Evolutionary conservation across 2,329 filamentous ascomycete species (phyloP).

Genomic region (Arthrobotrys sinensis): DNA sequence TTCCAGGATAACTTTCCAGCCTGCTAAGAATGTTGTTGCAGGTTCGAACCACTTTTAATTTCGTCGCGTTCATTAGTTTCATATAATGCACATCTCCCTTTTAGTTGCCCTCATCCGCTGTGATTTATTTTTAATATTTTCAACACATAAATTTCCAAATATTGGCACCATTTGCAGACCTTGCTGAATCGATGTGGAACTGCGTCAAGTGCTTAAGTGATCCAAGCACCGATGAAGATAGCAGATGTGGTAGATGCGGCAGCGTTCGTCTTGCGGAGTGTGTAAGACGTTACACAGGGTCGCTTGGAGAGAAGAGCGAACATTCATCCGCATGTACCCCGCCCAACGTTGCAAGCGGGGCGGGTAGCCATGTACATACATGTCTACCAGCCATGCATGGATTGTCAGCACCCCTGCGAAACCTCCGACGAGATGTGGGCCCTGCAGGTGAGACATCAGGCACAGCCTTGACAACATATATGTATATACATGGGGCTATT

Average conservation of each 20-base stretch:
- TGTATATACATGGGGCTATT: too few relatives aligned
- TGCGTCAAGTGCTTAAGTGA: not conserved
- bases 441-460: too few relatives aligned
- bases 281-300: slow-evolving; percentile 6
- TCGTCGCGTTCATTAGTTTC: not conserved
- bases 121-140: not conserved
- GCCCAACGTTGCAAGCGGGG: not conserved
- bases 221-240: not conserved
- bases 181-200: not conserved
- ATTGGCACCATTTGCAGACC: too few relatives aligned
- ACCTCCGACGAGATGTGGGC: too few relatives aligned
- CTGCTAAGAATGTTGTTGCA: not conserved
- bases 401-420: too few relatives aligned
- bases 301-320: slow-evolving; percentile 2
- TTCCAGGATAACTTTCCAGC: not conserved
- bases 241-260: too few relatives aligned
- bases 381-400: too few relatives aligned
- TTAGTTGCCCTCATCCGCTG: not conserved
- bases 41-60: too few relatives aligned
- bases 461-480: not conserved
- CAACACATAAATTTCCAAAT: slow-evolving; percentile 2
- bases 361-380: too few relatives aligned
- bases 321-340: not conserved
- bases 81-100: not conserved
- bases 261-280: too few relatives aligned